Conservation (phyloP, 371 early-diverging fungal species). For the Mucor velutinosus region DNA sequence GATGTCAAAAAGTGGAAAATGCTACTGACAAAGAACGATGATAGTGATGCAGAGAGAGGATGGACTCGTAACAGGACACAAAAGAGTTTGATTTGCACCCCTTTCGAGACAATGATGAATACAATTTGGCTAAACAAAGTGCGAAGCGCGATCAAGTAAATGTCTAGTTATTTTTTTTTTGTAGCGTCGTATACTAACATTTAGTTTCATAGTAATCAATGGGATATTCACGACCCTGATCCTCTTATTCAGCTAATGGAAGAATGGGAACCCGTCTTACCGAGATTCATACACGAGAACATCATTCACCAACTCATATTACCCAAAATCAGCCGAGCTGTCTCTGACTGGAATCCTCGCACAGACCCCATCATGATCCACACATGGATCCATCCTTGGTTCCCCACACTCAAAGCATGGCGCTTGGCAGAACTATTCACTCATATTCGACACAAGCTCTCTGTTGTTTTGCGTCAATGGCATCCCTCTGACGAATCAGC, state of each 20-base stretch:
- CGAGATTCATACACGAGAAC: slow-evolving; percentile 74
- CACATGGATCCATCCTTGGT: slow-evolving; percentile 87
- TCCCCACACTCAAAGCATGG: slow-evolving; percentile 67
- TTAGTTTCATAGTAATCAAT: slow-evolving; percentile 61
- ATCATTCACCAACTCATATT: slow-evolving; percentile 76
- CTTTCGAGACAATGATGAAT: slow-evolving; percentile 79
- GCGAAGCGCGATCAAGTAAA: slow-evolving; percentile 78
- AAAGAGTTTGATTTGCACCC: slow-evolving; percentile 49
- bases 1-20: slow-evolving; percentile 59
- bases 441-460: slow-evolving; percentile 67
- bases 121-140: slow-evolving; percentile 79
- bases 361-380: slow-evolving; percentile 70
- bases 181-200: not conserved
- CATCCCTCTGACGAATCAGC: slow-evolving; percentile 67
- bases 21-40: slow-evolving; percentile 43
- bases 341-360: slow-evolving; percentile 75
- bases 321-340: slow-evolving; percentile 70
- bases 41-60: slow-evolving; percentile 21
- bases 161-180: too few relatives aligned
- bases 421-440: slow-evolving; percentile 60
- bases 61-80: slow-evolving; percentile 11
- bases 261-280: slow-evolving; percentile 73
- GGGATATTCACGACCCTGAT: slow-evolving; percentile 74
- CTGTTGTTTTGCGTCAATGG: slow-evolving; percentile 65
- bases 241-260: slow-evolving; percentile 69